Percentiles rank a stretch among this genome's conserved stretches.
These are phyloP conservation scores for Teunomyces kruisii DNA, from an alignment of 805 yeast species.

Conservation along the genomic window DNA sequence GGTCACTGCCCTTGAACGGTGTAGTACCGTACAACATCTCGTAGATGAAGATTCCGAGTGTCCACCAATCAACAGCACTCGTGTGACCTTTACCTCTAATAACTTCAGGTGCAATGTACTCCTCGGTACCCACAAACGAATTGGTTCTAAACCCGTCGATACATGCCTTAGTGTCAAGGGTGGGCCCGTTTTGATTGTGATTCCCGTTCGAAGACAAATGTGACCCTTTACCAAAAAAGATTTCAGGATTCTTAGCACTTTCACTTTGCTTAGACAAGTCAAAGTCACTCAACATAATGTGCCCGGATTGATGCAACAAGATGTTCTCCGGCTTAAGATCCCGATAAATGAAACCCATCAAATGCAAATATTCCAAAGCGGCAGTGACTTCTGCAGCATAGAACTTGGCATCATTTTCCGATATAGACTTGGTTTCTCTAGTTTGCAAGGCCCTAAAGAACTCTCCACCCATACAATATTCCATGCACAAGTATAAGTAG, in stretches of 20 bases:
- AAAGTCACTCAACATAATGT: conserved; percentile 95
- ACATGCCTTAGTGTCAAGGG: conserved; percentile 90
- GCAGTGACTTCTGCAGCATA: conserved; percentile 98
- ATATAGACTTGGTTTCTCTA: conserved; percentile 77
- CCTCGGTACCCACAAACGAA: conserved; percentile 98
- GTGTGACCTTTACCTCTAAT: conserved; percentile 97
- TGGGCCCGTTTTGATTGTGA: conserved; percentile 44
- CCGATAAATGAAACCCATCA: conserved; percentile 96
- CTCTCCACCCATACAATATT: conserved; percentile 99
- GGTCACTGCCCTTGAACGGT: conserved; percentile 89
- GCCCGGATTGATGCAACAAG: conserved; percentile 92
- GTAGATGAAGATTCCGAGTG: conserved; percentile 85
- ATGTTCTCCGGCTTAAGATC: conserved; percentile 97
- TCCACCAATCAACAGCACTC: conserved; percentile 99
- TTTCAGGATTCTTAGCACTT: conserved; percentile 71
- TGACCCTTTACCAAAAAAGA: conserved; percentile 39
- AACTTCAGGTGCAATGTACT: conserved; percentile 97
- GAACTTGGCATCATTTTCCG: conserved; percentile 86
- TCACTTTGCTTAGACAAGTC: conserved; percentile 90
- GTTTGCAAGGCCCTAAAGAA: conserved; percentile 95
- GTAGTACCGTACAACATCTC: conserved; percentile 97
- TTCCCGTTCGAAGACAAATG: conserved; percentile 23
- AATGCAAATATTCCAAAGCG: conserved; percentile 90
- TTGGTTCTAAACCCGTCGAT: conserved; percentile 96
- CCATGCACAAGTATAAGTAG: conserved; percentile 91